Base-by-base conservation (phyloP, 176 grass and related monocot species). In the Avena eriantha region DNA sequence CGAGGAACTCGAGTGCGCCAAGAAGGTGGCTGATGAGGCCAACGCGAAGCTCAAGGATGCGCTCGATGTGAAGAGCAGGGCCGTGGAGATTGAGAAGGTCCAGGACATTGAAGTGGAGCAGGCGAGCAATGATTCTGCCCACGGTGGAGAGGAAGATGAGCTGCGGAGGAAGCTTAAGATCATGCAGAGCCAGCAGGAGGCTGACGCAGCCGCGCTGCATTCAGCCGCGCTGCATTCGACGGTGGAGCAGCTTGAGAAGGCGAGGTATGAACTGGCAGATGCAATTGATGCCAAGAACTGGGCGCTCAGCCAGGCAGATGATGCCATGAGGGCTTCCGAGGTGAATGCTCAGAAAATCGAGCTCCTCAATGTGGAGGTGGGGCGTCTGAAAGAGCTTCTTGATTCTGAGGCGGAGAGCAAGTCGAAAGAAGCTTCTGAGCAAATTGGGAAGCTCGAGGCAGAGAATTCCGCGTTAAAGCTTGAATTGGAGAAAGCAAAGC, bases 271-370 rank as follows among this genome's bases (percentile, higher is more conserved):
- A 67, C 81, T 95, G 50, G 58, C 87, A 13, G 86, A 91, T 50
- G 90, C 93, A 10, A 87, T 89, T 1, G 91, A 95, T 80, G 96
- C 93, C 48, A 98, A 94, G 92, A 89, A 89, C 18, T 79, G 76
- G 53, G 91, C 93, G 10, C 84, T 92, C 54, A 85, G 23, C 47
- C 93, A 93, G 81, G 89, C 86, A 26, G 93, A 92, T 74, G 93
- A 93, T 70, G 90, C 91, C 13, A 88, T 59, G 60, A 89, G 80
- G 66, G 77, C 84, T 22, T 86, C 91, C 13, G 91, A 92, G 83
- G 88, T 43, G 46, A 95, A 95, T 59, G 76, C 90, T 46, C 53
- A 86, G 82, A 90, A 98, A 49, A 80, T 89, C 12, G 76, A 87
- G 65, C 78, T 92, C 76, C 91, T 95, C 39, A 80, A 84, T 43